A percentile compares a stretch with the other conserved stretches of the same genome.
These are phyloP conservation scores for Dipteronia sinensis DNA, from an alignment of 345 rosid species.

Conservation along the genomic window DNA sequence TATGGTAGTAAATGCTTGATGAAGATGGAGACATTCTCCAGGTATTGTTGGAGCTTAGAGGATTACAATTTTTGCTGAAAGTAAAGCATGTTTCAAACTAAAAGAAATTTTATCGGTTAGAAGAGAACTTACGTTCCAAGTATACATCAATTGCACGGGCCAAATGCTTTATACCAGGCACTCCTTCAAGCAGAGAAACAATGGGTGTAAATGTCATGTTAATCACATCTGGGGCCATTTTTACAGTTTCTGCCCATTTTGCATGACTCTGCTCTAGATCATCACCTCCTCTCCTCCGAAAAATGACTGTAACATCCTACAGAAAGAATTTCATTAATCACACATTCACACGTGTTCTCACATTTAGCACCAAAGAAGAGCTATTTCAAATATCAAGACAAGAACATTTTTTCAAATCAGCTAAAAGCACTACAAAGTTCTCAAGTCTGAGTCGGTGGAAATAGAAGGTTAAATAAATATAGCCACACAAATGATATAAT, in stretches of 20 bases:
- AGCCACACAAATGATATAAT: background rate
- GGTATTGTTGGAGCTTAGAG: background rate
- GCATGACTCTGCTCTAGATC: slow-evolving; percentile 96
- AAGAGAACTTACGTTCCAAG: slow-evolving; percentile 77
- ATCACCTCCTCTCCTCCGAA: slow-evolving; percentile 98
- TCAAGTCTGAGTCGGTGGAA: background rate
- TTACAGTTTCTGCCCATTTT: slow-evolving; percentile 83
- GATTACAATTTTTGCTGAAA: background rate
- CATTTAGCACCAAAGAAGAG: background rate
- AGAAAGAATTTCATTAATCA: slow-evolving; percentile 39
- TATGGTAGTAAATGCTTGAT: background rate
- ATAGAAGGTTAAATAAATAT: background rate
- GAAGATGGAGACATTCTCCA: background rate
- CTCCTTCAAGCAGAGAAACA: slow-evolving; percentile 85
- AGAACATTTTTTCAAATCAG: background rate
- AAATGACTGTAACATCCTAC: slow-evolving; percentile 98
- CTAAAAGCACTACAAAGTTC: background rate
- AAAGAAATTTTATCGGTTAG: background rate
- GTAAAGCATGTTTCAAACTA: background rate
- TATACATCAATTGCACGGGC: slow-evolving; percentile 86
- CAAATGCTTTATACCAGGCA: slow-evolving; percentile 83
- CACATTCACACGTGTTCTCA: slow-evolving; percentile 21
- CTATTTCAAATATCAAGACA: background rate
- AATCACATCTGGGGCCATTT: slow-evolving; percentile 83
- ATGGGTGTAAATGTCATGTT: slow-evolving; percentile 91